Evolutionary conservation across 1,284 basidiomycete genomes (phyloP).

Genomic region (Cutaneotrichosporon sp.): DNA sequence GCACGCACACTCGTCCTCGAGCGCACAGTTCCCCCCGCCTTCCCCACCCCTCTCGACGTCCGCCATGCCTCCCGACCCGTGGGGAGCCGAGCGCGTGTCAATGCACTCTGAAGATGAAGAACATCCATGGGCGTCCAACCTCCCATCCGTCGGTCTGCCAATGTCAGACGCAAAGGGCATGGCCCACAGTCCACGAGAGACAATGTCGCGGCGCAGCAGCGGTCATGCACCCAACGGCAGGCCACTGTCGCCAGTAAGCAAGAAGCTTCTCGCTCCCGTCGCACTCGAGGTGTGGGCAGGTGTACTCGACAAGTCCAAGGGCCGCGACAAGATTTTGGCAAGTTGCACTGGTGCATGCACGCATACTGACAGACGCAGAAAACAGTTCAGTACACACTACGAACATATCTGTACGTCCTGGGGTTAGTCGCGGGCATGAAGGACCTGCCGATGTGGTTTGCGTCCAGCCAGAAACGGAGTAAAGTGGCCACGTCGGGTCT

Average conservation of each 20-base stretch:
- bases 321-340: conserved; percentile 44
- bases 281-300: conserved; percentile 30
- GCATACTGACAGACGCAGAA: conserved; percentile 26
- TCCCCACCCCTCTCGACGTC: conserved; percentile 18
- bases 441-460: conserved; percentile 34
- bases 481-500: conserved; percentile 30
- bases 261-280: conserved; percentile 12
- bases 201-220: background rate
- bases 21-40: conserved; percentile 9
- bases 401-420: conserved; percentile 42
- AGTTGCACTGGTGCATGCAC: conserved; percentile 8
- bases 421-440: conserved; percentile 32
- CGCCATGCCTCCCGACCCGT: conserved; percentile 15
- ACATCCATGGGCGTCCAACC: background rate
- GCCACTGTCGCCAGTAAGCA: conserved; percentile 1
- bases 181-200: no score
- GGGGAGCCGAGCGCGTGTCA: conserved; percentile 10
- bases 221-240: background rate
- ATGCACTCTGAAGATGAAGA: conserved; percentile 6
- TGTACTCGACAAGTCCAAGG: conserved; percentile 41
- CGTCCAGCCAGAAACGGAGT: conserved; percentile 31
- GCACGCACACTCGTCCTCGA: conserved; percentile 3
- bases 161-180: background rate
- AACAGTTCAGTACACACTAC: conserved; percentile 41
- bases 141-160: background rate